A percentile compares a stretch with the other conserved stretches of the same genome.
These are phyloP conservation scores for Pulveroboletus sp. DNA, from an alignment of 768 basidiomycete species.

Conservation along the genomic window DNA sequence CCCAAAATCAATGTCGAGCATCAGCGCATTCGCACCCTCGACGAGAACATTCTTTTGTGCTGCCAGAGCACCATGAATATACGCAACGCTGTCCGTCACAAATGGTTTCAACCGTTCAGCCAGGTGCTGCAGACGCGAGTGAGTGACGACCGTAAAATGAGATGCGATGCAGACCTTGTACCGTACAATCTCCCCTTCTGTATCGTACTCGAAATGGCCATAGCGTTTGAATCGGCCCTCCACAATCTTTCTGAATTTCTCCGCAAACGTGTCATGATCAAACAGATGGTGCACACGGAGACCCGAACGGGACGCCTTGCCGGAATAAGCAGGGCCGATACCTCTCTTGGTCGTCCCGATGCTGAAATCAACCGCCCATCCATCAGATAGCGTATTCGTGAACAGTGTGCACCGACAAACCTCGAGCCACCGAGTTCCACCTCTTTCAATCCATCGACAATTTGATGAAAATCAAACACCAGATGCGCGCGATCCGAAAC, in stretches of 20 bases:
- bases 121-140: constrained; percentile 50
- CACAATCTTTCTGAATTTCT: constrained; percentile 92
- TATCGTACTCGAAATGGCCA: constrained; percentile 97
- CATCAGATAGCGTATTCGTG: too few species aligned
- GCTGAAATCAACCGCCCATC: constrained; percentile 44
- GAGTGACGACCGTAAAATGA: not conserved
- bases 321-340: constrained; percentile 98
- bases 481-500: constrained; percentile 96
- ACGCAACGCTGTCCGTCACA: constrained; percentile 85
- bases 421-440: constrained; percentile 91
- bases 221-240: constrained; percentile 98
- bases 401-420: constrained; percentile 31
- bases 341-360: constrained; percentile 99
- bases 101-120: constrained; percentile 84
- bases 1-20: constrained; percentile 98
- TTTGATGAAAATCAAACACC: constrained; percentile 99
- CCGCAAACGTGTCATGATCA: constrained; percentile 78
- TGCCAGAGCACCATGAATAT: constrained; percentile 77
- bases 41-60: constrained; percentile 81
- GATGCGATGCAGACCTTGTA: constrained; percentile 68
- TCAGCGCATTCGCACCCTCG: constrained; percentile 96
- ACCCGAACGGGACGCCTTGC: constrained; percentile 94
- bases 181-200: constrained; percentile 90
- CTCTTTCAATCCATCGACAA: constrained; percentile 98
- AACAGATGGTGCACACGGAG: constrained; percentile 96